These are phyloP conservation scores for Nakaseomyces bracarensis DNA, from an alignment of 1,139 yeast species.

Conservation along the genomic window DNA sequence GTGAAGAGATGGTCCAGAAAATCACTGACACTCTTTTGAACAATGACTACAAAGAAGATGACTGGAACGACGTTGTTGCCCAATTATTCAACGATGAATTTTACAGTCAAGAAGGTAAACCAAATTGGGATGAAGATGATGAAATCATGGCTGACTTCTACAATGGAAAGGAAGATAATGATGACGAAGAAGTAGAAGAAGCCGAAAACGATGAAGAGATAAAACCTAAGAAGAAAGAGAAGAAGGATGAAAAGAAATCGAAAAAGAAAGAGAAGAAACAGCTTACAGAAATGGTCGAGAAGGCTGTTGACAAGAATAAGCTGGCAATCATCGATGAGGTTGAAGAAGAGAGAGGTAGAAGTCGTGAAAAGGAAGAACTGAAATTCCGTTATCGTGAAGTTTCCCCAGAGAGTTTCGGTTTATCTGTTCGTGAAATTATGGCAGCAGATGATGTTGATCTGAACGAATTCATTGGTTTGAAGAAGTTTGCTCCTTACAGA, in stretches of 20 bases:
- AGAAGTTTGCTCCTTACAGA: conserved; percentile 90
- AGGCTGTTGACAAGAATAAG: conserved; percentile 54
- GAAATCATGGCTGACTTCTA: conserved; percentile 37
- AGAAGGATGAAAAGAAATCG: conserved; percentile 51
- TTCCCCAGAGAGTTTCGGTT: conserved; percentile 88
- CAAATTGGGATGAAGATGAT: conserved; percentile 48
- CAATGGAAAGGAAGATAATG: conserved; percentile 17
- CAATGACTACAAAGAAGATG: conserved; percentile 83
- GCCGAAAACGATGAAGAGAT: conserved; percentile 29
- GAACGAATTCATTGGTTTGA: conserved; percentile 76
- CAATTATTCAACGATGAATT: conserved; percentile 79
- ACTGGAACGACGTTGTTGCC: conserved; percentile 86
- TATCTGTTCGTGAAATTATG: conserved; percentile 77
- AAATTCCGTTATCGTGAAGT: conserved; percentile 86
- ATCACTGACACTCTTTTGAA: conserved; percentile 69
- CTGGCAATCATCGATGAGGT: conserved; percentile 48
- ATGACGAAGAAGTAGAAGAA: conserved; percentile 22
- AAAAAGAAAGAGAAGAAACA: conserved; percentile 56
- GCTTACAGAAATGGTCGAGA: conserved; percentile 59
- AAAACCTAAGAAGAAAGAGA: conserved; percentile 38
- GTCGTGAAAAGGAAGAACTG: conserved; percentile 37
- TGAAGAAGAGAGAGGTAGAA: conserved; percentile 45
- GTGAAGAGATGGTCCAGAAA: conserved; percentile 46
- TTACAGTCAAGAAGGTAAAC: conserved; percentile 52
- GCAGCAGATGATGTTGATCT: conserved; percentile 82